These are phyloP conservation scores for Botrytis byssoidea DNA, from an alignment of 2,329 filamentous ascomycete genomes.

Conservation along the genomic window DNA sequence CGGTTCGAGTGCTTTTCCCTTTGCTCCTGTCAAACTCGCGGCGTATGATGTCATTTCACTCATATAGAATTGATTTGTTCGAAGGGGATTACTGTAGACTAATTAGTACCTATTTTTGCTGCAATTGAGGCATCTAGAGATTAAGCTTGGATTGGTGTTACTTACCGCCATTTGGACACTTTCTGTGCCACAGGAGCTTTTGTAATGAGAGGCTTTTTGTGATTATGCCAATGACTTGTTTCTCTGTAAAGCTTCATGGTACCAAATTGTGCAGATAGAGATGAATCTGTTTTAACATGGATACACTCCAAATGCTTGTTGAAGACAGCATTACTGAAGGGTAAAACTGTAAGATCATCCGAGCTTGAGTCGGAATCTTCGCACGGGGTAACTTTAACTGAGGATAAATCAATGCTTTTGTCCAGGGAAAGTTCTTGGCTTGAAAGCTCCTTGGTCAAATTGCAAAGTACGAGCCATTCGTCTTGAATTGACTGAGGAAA, in stretches of 20 bases:
- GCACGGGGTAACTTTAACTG: constrained; percentile 23
- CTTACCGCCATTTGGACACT: constrained; percentile 39
- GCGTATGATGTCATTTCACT: constrained; percentile 67
- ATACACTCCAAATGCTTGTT: constrained; percentile 48
- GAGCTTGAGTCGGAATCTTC: constrained; percentile 24
- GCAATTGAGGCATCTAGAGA: not conserved
- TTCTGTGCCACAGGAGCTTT: constrained; percentile 46
- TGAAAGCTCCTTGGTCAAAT: constrained; percentile 38
- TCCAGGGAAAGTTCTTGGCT: constrained; percentile 38
- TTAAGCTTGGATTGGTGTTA: not conserved
- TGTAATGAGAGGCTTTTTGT: constrained; percentile 50
- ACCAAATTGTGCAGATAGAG: constrained; percentile 30
- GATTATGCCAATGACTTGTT: constrained; percentile 61
- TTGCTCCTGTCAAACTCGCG: constrained; percentile 64
- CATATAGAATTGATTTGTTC: constrained; percentile 60
- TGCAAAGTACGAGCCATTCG: constrained; percentile 33
- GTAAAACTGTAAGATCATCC: constrained; percentile 40
- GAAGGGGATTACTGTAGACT: constrained; percentile 35
- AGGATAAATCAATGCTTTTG: constrained; percentile 28
- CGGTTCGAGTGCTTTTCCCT: constrained; percentile 61
- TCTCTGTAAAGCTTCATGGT: constrained; percentile 47
- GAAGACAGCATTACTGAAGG: constrained; percentile 50
- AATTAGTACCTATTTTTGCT: not conserved
- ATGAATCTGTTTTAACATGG: constrained; percentile 40
- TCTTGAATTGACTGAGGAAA: constrained; percentile 27